A percentile compares a stretch with the other conserved stretches of the same genome.
These are phyloP conservation scores for Pholiota conissans DNA, from an alignment of 768 basidiomycete species.

Conservation along the genomic window DNA sequence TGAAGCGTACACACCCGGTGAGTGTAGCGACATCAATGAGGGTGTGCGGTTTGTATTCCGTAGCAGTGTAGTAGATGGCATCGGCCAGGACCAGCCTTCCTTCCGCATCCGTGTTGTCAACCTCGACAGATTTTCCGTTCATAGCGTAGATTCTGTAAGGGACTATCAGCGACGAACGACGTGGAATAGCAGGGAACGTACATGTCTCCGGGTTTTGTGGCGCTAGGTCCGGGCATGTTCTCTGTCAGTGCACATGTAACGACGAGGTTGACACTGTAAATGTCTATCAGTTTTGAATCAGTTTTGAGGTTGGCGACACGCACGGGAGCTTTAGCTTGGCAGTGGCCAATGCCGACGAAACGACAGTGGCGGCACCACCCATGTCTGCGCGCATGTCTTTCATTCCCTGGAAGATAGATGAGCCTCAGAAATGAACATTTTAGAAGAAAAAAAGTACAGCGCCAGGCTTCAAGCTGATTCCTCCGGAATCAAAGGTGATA, in stretches of 20 bases:
- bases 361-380: slow-evolving; percentile 86
- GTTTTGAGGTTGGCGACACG: no score
- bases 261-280: slow-evolving; percentile 68
- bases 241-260: slow-evolving; percentile 76
- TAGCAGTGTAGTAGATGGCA: slow-evolving; percentile 80
- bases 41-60: slow-evolving; percentile 77
- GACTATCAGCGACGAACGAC: no score
- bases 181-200: slow-evolving; percentile 32
- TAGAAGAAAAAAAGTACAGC: slow-evolving; percentile 41
- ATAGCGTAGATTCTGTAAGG: slow-evolving; percentile 71
- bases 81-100: slow-evolving; percentile 80
- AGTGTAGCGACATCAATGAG: slow-evolving; percentile 88
- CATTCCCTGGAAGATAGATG: slow-evolving; percentile 55
- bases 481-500: slow-evolving; percentile 88
- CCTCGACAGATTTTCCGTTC: slow-evolving; percentile 86
- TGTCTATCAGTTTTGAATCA: no score
- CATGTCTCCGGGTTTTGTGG: slow-evolving; percentile 87
- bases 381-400: slow-evolving; percentile 87
- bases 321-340: slow-evolving; percentile 82
- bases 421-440: neutral
- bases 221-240: slow-evolving; percentile 78
- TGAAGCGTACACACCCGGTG: slow-evolving; percentile 55
- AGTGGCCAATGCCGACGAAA: slow-evolving; percentile 71
- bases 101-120: slow-evolving; percentile 88
- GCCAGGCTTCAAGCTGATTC: slow-evolving; percentile 82